phyloP scores from a whole-genome alignment of 441 rosid genomes.

The Iberis amara region DNA sequence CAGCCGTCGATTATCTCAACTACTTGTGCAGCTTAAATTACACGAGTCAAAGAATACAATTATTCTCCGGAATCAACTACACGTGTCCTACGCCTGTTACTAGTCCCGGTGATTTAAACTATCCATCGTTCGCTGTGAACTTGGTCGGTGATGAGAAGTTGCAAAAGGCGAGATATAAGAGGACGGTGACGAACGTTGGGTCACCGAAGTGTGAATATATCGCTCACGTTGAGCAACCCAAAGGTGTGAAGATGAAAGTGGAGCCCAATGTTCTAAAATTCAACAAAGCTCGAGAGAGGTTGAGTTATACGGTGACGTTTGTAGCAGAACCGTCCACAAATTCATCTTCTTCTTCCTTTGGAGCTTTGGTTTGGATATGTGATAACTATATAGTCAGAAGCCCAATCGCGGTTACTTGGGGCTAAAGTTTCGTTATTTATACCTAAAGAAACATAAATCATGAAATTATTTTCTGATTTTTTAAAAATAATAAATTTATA shows the following conservation, averaged over 20 bases:
- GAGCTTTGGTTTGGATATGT: constrained; percentile 53
- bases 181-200: constrained; percentile 51
- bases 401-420: constrained; percentile 68
- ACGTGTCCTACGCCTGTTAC: constrained; percentile 31
- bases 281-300: constrained; percentile 33
- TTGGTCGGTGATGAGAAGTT: constrained; percentile 6
- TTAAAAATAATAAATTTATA: too few species aligned
- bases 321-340: constrained; percentile 1
- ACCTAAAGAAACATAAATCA: too few species aligned
- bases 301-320: constrained; percentile 47
- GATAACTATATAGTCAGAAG: constrained; percentile 57
- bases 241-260: constrained; percentile 37
- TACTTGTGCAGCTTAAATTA: constrained; percentile 41
- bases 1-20: constrained; percentile 34
- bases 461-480: too few species aligned
- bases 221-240: constrained; percentile 34
- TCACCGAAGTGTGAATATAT: constrained; percentile 25
- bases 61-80: constrained; percentile 29
- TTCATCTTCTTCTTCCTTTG: constrained; percentile 32
- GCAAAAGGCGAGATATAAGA: constrained; percentile 22
- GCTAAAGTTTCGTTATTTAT: constrained; percentile 10
- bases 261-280: constrained; percentile 40
- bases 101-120: constrained; percentile 40
- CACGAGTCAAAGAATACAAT: constrained; percentile 29
- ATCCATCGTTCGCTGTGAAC: constrained; percentile 47